phyloP scores from a whole-genome alignment of 2,329 filamentous ascomycete genomes.

The Ophiostoma populinum region DNA sequence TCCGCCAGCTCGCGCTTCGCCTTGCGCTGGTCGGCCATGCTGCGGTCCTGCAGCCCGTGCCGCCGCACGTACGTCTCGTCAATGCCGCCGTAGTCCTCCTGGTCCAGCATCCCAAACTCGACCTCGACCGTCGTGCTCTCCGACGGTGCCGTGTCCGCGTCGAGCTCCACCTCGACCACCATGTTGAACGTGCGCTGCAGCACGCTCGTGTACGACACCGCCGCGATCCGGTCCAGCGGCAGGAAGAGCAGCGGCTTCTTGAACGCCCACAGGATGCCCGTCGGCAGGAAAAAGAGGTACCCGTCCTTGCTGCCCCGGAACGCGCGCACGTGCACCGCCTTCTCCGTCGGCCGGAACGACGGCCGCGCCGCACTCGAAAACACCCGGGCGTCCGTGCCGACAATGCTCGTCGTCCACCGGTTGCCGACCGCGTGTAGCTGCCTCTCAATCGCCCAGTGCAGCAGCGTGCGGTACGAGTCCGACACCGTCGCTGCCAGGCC shows the following conservation, averaged over 20 bases:
- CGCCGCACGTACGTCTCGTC: constrained; percentile 43
- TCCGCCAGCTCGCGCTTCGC: constrained; percentile 45
- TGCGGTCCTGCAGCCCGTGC: constrained; percentile 45
- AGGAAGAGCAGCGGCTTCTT: constrained; percentile 53
- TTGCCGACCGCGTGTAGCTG: constrained; percentile 33
- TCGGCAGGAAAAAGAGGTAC: constrained; percentile 48
- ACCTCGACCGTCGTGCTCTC: constrained; percentile 39
- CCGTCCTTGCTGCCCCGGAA: constrained; percentile 54
- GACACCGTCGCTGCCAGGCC: constrained; percentile 33
- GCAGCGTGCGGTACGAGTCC: constrained; percentile 39
- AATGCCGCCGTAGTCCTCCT: constrained; percentile 48
- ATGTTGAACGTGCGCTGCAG: constrained; percentile 54
- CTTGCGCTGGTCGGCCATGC: constrained; percentile 50
- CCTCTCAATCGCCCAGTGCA: constrained; percentile 41
- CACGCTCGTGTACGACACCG: constrained; percentile 50
- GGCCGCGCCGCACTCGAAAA: constrained; percentile 41
- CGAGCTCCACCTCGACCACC: constrained; percentile 39
- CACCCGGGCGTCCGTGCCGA: constrained; percentile 33
- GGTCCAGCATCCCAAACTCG: constrained; percentile 53
- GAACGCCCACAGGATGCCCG: constrained; percentile 51
- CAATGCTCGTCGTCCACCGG: constrained; percentile 24
- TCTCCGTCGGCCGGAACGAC: constrained; percentile 40
- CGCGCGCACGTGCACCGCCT: constrained; percentile 46
- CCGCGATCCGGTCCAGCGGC: constrained; percentile 40
- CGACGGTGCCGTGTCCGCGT: constrained; percentile 25